Evolutionary conservation across 768 basidiomycete species (phyloP), one percentile per base, ranked within the genome.

Genomic region (Kwoniella botswanensis): DNA sequence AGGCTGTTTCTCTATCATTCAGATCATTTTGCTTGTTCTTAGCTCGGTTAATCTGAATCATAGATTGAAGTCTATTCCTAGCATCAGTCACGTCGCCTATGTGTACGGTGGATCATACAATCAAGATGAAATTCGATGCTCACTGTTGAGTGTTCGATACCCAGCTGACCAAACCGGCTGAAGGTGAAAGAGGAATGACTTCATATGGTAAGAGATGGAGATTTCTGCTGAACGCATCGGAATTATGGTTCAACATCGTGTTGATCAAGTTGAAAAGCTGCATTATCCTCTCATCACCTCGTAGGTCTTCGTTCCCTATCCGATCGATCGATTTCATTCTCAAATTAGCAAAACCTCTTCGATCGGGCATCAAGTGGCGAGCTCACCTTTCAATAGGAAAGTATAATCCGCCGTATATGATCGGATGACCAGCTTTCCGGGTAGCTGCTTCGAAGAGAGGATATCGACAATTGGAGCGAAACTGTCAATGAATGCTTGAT

Each of bases 261-360:
- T 83, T 83, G 71, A 82, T 77, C 17, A 83, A 72, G 2, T 76
- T 78, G 67, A 83, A 81, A 10, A 83, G 73, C 70, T 83, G 82
- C 82, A 83, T 83, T 59, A 83, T 81, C 17, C 81, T 72, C 65
- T 83, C 81, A 63, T 83, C 82, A 7, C 80, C 81, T 54, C 82
- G 68, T 3, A 82, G 68, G 65, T 79, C 79, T 52, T 81, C 79
- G 58, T 79, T 81, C 3, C 77, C 79, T 80, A 42, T 24, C 1
- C 35, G 35, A 35, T 35, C 35, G 35, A 35, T n/a, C 55, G 61
- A 58, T 3, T 3, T 3, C 26, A 57, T 1, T 43, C 4, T 22
- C 53, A 29, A n/a, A 24, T 57, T 54, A 63, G 60, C 44, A 66
- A 7, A 41, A 22, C 64, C 5, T 21, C 22, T 4, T 54, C 12